Percentiles rank a stretch among this genome's conserved stretches.
These are phyloP conservation scores for Sphaerobolus stellatus DNA, from an alignment of 1,284 basidiomycete genomes.

Conservation along the genomic window DNA sequence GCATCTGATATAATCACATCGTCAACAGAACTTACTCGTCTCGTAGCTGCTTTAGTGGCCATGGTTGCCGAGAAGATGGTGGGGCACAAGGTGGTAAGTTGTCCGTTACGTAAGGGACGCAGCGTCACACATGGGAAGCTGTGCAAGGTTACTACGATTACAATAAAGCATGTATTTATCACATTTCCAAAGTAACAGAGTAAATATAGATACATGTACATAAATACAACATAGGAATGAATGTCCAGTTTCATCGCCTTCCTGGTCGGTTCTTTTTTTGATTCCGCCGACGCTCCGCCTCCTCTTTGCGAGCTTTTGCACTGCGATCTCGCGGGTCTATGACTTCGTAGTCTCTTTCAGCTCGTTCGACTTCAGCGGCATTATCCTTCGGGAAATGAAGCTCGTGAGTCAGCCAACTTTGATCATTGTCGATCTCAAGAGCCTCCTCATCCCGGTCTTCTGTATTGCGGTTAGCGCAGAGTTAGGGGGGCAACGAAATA, in stretches of 20 bases:
- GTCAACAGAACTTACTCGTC: slow-evolving; percentile 51
- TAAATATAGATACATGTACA: no score
- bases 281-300: slow-evolving; percentile 56
- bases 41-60: slow-evolving; percentile 82
- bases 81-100: not conserved
- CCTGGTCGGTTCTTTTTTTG: slow-evolving; percentile 10
- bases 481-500: not conserved
- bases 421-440: slow-evolving; percentile 81
- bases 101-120: slow-evolving; percentile 1
- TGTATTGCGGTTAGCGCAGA: slow-evolving; percentile 2
- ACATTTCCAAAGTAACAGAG: no score
- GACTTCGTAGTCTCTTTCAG: slow-evolving; percentile 88
- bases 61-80: slow-evolving; percentile 36
- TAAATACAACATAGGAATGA: no score
- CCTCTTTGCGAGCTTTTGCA: slow-evolving; percentile 71
- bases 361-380: slow-evolving; percentile 70
- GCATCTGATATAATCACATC: not conserved
- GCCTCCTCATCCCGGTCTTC: slow-evolving; percentile 46
- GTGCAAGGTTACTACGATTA: no score
- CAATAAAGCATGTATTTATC: no score
- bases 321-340: slow-evolving; percentile 74
- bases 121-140: no score
- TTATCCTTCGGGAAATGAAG: slow-evolving; percentile 77
- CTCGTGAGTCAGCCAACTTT: slow-evolving; percentile 74
- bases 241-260: not conserved